Percentiles rank a stretch among this genome's conserved stretches.
Evolutionary conservation across 805 yeast genomes (phyloP).

Genomic region (Sporopachydermia lactativora): DNA sequence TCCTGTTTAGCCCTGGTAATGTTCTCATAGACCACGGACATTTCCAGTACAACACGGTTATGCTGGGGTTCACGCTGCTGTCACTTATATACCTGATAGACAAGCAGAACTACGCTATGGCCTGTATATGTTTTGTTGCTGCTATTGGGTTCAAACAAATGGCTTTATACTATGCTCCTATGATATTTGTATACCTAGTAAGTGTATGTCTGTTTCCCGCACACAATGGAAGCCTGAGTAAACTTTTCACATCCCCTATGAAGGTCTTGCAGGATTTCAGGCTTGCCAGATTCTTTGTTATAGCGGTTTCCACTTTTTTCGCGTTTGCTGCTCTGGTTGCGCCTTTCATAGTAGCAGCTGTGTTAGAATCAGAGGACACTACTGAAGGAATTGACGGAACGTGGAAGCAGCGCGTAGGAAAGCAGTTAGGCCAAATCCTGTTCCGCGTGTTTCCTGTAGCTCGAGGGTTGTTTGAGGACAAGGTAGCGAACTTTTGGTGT

Average conservation of each 20-base stretch:
- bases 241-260: conserved; percentile 10
- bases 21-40: conserved; percentile 92
- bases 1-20: conserved; percentile 75
- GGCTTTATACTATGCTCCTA: conserved; percentile 88
- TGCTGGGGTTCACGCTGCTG: conserved; percentile 74
- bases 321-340: conserved; percentile 39
- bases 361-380: conserved; percentile 31
- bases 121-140: conserved; percentile 64
- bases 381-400: conserved; percentile 2
- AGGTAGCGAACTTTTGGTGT: conserved; percentile 97
- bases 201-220: conserved; percentile 21
- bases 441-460: conserved; percentile 78
- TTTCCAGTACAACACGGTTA: conserved; percentile 87
- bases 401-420: conserved; percentile 21
- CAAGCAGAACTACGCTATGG: conserved; percentile 45
- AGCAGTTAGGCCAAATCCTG: conserved; percentile 41
- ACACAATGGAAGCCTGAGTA: conserved; percentile 15
- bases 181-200: conserved; percentile 67
- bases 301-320: conserved; percentile 27
- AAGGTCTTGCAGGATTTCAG: conserved; percentile 2
- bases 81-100: conserved; percentile 53
- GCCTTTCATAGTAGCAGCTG: conserved; percentile 40
- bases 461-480: conserved; percentile 92
- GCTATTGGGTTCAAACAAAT: conserved; percentile 85
- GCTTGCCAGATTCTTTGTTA: conserved; percentile 4